These are phyloP conservation scores for Ophidiomyces ophidiicola DNA, from an alignment of 2,329 filamentous ascomycete genomes.

Conservation along the genomic window DNA sequence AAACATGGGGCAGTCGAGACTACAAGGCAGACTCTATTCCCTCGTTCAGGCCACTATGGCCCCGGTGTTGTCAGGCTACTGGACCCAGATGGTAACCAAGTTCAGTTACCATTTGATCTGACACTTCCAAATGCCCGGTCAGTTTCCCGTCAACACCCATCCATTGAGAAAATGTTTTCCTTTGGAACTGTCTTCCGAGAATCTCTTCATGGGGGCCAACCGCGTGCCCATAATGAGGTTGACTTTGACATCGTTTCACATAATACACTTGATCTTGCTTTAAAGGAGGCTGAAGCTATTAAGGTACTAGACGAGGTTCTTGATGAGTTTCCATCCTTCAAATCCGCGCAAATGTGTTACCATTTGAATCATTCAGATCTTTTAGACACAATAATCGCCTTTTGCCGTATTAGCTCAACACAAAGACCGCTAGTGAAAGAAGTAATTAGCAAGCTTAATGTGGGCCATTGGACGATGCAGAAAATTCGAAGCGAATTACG, in stretches of 20 bases:
- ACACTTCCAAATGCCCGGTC: conserved; percentile 78
- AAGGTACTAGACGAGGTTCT: conserved; percentile 92
- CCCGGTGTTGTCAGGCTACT: conserved; percentile 65
- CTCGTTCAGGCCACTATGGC: conserved; percentile 65
- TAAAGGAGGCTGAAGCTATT: conserved; percentile 87
- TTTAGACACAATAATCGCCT: conserved; percentile 77
- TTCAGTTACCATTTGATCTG: conserved; percentile 89
- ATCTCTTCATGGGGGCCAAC: conserved; percentile 64
- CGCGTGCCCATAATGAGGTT: conserved; percentile 71
- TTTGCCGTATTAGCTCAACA: conserved; percentile 62
- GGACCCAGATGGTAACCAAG: conserved; percentile 69
- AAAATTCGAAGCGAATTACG: conserved; percentile 73
- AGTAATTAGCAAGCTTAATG: conserved; percentile 73
- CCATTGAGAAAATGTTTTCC: conserved; percentile 64
- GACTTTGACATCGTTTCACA: conserved; percentile 93
- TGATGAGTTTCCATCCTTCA: conserved; percentile 62
- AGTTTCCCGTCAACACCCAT: conserved; percentile 54
- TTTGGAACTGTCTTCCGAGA: conserved; percentile 85
- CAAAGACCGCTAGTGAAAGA: conserved; percentile 66
- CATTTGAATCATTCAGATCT: conserved; percentile 82
- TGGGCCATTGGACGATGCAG: conserved; percentile 66
- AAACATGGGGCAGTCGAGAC: conserved; percentile 80
- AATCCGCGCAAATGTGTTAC: conserved; percentile 66
- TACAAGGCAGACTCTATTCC: conserved; percentile 63
- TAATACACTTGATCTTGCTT: conserved; percentile 64